Evolutionary conservation across 2,329 filamentous ascomycete species (phyloP).

Genomic region (Gnomoniopsis sp.): DNA sequence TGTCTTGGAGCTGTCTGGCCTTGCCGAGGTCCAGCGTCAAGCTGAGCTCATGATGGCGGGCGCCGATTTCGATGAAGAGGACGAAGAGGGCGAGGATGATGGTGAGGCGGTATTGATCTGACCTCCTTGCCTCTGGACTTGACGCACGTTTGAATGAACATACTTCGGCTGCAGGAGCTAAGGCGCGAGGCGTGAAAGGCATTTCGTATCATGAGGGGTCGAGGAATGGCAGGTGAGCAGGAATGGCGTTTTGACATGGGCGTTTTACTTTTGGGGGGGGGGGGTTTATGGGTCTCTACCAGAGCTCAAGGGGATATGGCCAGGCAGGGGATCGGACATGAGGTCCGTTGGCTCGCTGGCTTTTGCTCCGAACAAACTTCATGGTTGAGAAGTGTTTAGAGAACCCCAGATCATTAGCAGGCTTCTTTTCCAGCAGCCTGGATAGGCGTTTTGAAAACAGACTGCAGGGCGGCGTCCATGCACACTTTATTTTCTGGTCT

Average conservation of each 20-base stretch:
- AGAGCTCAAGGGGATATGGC: neutral
- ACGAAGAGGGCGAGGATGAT: constrained; percentile 41
- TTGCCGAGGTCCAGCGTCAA: constrained; percentile 66
- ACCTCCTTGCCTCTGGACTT: neutral
- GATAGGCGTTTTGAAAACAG: neutral
- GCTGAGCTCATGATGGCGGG: constrained; percentile 50
- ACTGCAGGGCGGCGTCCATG: neutral
- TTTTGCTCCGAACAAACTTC: neutral
- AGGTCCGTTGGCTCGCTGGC: neutral
- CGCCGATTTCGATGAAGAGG: constrained; percentile 61
- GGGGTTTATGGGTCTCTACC: neutral
- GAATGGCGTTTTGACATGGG: neutral
- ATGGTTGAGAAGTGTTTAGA: neutral
- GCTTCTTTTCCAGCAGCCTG: neutral
- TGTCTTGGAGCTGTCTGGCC: constrained; percentile 71
- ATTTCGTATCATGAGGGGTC: neutral
- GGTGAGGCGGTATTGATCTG: constrained; percentile 54
- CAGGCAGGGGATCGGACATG: neutral
- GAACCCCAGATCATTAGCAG: neutral
- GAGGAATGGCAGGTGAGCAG: neutral
- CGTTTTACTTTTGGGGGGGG: neutral
- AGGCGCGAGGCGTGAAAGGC: neutral
- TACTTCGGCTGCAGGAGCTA: neutral
- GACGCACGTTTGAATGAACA: neutral
- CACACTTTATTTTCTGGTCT: neutral